Base-by-base conservation (phyloP, 352 stramenopile species). In the Globisporangium viniferum region DNA sequence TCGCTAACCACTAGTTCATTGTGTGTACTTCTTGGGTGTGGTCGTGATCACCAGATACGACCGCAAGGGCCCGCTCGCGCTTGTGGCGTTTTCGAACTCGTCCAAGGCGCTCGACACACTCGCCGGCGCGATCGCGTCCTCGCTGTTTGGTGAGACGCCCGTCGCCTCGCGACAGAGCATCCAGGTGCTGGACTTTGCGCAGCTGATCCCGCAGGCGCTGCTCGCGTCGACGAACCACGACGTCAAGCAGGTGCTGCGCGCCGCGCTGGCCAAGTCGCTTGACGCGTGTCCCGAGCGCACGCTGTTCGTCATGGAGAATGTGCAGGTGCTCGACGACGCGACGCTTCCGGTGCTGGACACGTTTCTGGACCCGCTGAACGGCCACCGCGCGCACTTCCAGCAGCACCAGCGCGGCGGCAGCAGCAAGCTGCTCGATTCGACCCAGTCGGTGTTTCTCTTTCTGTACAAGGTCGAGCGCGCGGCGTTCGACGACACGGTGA, bases 361-460 rank as follows among this genome's bases (percentile, higher is more conserved):
- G 39, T 90, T 92, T 48, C 60, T 92, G 27, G 84, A 92, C 53
- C 84, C 84, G 44, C 69, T 92, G 27, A 92, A 92, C 60, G 84
- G 84, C 72, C 77, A 76, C 18, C 82, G 84, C 49, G 84, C 77
- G 15, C 80, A 84, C 46, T 84, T 90, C 51, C 81, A 92, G 59
- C 68, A 85, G 15, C 72, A 77, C 14, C 53, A 67, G 2, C 59
- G 75, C 5, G 68, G 68, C 24, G 49, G 69, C 63, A 55, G 55
- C 22, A 77, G 67, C n/a, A 62, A 62, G 22, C 65, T 84, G 22
- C 76, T 89, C 33, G 84, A 92, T 72, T 82, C 73, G 29, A 73
- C 77, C 31, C 76, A 83, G 27, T 74, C 82, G 0, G 58, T 92
- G 4, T 90, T 92, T 54, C 63, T 92, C 6, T 90, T 92, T 65